These are phyloP conservation scores for Neopestalotiopsis rosae DNA, from an alignment of 2,329 filamentous ascomycete species.

Conservation along the genomic window DNA sequence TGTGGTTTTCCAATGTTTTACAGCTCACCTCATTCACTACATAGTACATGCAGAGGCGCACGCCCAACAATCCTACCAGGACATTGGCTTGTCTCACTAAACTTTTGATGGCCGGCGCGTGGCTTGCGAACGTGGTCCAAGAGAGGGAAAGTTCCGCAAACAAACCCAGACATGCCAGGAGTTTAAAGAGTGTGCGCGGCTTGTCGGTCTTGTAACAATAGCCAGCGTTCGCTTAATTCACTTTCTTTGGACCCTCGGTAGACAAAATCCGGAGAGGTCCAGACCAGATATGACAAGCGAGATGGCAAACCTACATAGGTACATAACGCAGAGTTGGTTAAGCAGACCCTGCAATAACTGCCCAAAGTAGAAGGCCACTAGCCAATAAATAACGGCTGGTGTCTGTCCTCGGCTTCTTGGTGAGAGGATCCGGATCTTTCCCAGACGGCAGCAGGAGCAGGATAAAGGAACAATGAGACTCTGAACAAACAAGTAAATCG, in stretches of 20 bases:
- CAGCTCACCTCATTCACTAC: too few relatives aligned
- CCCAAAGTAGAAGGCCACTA: slow-evolving; percentile 3
- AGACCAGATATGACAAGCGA: not conserved
- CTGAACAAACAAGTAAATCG: not conserved
- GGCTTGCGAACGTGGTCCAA: not conserved
- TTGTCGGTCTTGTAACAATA: not conserved
- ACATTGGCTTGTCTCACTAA: not conserved
- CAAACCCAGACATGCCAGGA: not conserved
- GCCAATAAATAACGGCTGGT: not conserved
- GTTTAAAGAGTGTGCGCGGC: not conserved
- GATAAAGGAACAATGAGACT: not conserved
- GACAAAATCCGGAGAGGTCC: not conserved
- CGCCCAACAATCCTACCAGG: not conserved
- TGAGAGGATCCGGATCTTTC: too few relatives aligned
- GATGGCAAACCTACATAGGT: too few relatives aligned
- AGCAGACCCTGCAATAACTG: not conserved
- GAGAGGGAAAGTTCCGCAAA: not conserved
- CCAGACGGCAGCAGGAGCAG: not conserved
- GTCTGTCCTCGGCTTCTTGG: not conserved
- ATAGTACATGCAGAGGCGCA: not conserved
- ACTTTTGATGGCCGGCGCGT: not conserved
- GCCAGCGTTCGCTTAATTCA: not conserved
- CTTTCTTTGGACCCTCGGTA: not conserved
- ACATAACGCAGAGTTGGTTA: not conserved
- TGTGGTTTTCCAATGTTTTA: too few relatives aligned